Evolutionary conservation across 1,284 basidiomycete species (phyloP), one percentile per base, ranked within the genome.

Genomic region (Phenoliferia sp.): DNA sequence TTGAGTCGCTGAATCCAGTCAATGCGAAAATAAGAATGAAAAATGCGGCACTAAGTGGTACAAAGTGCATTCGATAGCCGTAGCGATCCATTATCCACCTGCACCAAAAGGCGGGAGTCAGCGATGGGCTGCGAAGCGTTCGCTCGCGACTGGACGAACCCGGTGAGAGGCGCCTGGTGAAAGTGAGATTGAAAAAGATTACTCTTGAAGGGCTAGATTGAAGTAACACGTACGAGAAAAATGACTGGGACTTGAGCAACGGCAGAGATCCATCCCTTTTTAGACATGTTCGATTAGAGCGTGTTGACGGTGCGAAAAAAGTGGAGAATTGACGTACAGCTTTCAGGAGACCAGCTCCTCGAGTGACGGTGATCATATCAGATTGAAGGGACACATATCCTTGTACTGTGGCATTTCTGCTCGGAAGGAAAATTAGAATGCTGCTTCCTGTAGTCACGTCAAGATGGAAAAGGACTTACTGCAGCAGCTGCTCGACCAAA

Each of bases 161-260:
- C n/a, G n/a, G n/a, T n/a, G n/a, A n/a, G n/a, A n/a, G n/a, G n/a
- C n/a, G n/a, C n/a, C n/a, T n/a, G n/a, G n/a, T n/a, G n/a, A n/a
- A n/a, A n/a, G 33, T n/a, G 15, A n/a, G 19, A 7, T 34, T 26
- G 9, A 34, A n/a, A 31, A n/a, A 80, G 48, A 78, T 19, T 28
- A 3, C n/a, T n/a, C 10, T 12, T 6, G 4, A 5, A 78, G 15
- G 19, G 3, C 33, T 9, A 56, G 54, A 64, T 22, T 22, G 39
- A 22, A 29, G 29, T 28, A 1, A 59, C 29, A 4, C 56, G 81
- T 55, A 77, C 77, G 34, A 63, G 35, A 16, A 63, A 34, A 33
- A 77, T 80, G 0, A 80, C 79, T 12, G 80, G 78, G 29, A 81
- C 74, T 57, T 78, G 75, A n/a, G 78, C 78, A n/a, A 81, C 67